Conservation (phyloP, 1,284 basidiomycete species). For the Ceratobasidium papillatum region DNA sequence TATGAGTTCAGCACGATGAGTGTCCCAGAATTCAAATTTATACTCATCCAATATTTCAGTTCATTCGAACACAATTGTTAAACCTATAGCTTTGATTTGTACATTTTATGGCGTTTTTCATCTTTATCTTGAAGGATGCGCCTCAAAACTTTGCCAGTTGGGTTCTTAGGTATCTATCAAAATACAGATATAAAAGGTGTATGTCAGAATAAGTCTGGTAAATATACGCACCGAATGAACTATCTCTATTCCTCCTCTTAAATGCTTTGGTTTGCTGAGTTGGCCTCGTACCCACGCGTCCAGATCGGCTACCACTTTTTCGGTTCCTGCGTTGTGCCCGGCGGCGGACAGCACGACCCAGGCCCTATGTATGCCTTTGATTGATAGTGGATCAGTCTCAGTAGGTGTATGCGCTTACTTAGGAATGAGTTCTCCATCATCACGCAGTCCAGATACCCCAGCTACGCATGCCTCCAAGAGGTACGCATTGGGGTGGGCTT, state of each 20-base stretch:
- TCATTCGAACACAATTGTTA: no score
- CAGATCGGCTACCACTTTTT: conserved; percentile 58
- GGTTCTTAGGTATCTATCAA: conserved; percentile 72
- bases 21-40: no score
- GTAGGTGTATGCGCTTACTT: not conserved
- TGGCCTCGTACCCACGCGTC: conserved; percentile 67
- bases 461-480: conserved; percentile 71
- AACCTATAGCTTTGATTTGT: conserved; percentile 53
- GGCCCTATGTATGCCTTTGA: conserved; percentile 62
- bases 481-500: conserved; percentile 65
- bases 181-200: conserved; percentile 36
- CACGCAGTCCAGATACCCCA: conserved; percentile 59
- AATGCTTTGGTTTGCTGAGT: conserved; percentile 74
- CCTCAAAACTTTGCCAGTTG: conserved; percentile 72
- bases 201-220: not conserved
- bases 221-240: conserved; percentile 61
- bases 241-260: conserved; percentile 71
- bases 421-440: conserved; percentile 26
- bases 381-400: not conserved
- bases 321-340: conserved; percentile 60
- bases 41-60: no score
- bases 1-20: no score
- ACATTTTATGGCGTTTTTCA: conserved; percentile 53
- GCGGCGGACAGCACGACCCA: conserved; percentile 71
- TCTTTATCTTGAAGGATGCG: conserved; percentile 65